Conservation (phyloP, 371 early-diverging fungal genomes). For the Apophysomyces ossiformis region DNA sequence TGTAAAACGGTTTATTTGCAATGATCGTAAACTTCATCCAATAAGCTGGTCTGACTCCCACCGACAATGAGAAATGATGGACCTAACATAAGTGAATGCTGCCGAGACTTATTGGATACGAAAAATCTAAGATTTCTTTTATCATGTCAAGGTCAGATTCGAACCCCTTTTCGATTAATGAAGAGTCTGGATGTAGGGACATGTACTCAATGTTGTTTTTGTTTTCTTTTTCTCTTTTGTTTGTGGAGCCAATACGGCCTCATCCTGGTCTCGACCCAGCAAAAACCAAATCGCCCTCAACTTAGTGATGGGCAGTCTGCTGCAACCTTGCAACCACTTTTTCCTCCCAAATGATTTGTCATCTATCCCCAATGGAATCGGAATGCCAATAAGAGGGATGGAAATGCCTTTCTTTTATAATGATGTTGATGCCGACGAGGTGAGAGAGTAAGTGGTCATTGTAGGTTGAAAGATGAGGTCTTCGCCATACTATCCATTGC, state of each 20-base stretch:
- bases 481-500: conserved; percentile 8
- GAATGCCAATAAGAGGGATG: not conserved
- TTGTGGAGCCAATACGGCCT: not conserved
- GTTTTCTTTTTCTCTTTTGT: too few species aligned
- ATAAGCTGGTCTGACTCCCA: too few species aligned
- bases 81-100: too few species aligned
- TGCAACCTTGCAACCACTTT: conserved; percentile 1
- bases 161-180: not conserved
- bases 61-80: too few species aligned
- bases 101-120: too few species aligned
- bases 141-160: too few species aligned
- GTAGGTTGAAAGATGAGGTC: not conserved
- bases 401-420: conserved; percentile 1
- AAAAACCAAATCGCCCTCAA: not conserved
- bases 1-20: not conserved
- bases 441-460: conserved; percentile 8
- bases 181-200: too few species aligned
- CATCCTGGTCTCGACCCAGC: not conserved
- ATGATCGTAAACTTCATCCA: not conserved
- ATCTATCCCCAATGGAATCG: conserved; percentile 1
- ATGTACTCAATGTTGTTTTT: too few species aligned
- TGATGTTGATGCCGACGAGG: conserved; percentile 9
- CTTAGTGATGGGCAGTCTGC: not conserved
- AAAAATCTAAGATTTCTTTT: too few species aligned
- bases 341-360: conserved; percentile 2